Conservation (phyloP, 23 red algal species). For the Gracilaria vermiculophylla region DNA sequence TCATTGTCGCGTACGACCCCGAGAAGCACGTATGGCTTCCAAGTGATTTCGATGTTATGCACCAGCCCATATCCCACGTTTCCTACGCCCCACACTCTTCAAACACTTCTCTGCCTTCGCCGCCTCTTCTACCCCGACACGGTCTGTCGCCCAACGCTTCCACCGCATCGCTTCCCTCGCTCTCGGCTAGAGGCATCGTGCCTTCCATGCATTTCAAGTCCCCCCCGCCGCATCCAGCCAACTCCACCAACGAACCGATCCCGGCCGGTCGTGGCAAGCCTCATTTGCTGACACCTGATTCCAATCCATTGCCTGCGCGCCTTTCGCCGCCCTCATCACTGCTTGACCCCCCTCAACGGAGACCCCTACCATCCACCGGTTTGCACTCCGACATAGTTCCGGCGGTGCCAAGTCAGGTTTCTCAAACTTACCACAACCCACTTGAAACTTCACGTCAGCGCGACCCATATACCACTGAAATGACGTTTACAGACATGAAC, state of each 20-base stretch:
- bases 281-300: background rate
- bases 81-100: background rate
- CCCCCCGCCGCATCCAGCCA: background rate
- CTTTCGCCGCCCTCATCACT: background rate
- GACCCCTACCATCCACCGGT: background rate
- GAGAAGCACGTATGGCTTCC: slow-evolving; percentile 4
- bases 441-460: background rate
- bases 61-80: background rate
- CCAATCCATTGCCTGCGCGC: background rate
- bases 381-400: background rate
- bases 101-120: slow-evolving; percentile 1
- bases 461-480: background rate
- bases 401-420: background rate
- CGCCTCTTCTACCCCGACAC: background rate
- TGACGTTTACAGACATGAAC: background rate
- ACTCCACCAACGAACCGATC: background rate
- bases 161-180: background rate
- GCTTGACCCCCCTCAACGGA: background rate
- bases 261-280: background rate
- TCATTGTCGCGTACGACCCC: slow-evolving; percentile 42
- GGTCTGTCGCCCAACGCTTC: background rate
- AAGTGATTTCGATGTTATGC: background rate
- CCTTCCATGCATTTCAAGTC: background rate
- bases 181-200: background rate
- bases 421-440: background rate